Conservation (phyloP, 1,284 basidiomycete genomes). For the Trichosporon ovoides region DNA sequence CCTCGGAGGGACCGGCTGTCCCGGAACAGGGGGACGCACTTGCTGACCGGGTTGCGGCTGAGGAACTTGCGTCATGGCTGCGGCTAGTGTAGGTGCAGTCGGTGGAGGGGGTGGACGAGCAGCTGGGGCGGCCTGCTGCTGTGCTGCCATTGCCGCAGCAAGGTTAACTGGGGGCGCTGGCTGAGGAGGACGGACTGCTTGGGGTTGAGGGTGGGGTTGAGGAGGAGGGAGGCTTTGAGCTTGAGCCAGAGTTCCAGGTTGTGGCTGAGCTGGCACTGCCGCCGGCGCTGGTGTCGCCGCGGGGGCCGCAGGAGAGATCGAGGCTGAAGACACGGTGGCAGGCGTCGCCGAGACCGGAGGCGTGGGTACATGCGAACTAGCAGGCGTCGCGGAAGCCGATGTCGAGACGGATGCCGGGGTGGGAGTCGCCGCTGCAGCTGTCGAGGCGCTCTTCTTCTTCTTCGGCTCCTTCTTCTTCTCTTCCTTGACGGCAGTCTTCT, state of each 20-base stretch:
- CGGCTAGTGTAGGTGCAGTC: conserved; percentile 8
- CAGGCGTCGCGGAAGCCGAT: neutral
- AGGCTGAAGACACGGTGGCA: neutral
- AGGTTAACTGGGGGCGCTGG: neutral
- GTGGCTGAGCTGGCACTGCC: neutral
- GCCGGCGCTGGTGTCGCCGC: neutral
- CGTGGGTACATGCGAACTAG: neutral
- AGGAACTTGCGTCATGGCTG: neutral
- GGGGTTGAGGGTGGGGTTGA: conserved; percentile 1
- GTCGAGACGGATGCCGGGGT: neutral
- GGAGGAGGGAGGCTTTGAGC: conserved; percentile 13
- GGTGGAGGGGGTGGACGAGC: conserved; percentile 6
- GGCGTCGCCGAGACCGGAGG: neutral
- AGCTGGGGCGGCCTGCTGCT: neutral
- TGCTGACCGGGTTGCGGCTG: conserved; percentile 1
- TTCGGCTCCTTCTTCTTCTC: conserved; percentile 26
- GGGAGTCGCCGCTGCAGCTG: conserved; percentile 4
- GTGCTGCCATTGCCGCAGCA: neutral
- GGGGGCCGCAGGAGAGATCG: neutral
- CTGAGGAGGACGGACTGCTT: neutral
- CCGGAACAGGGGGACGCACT: conserved; percentile 4
- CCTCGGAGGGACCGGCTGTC: conserved; percentile 2
- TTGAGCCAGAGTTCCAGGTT: conserved; percentile 11
- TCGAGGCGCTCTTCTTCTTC: conserved; percentile 20
- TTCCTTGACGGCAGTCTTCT: conserved; percentile 9